Conservation (phyloP, 768 basidiomycete species). For the Hypholoma fasciculare region DNA sequence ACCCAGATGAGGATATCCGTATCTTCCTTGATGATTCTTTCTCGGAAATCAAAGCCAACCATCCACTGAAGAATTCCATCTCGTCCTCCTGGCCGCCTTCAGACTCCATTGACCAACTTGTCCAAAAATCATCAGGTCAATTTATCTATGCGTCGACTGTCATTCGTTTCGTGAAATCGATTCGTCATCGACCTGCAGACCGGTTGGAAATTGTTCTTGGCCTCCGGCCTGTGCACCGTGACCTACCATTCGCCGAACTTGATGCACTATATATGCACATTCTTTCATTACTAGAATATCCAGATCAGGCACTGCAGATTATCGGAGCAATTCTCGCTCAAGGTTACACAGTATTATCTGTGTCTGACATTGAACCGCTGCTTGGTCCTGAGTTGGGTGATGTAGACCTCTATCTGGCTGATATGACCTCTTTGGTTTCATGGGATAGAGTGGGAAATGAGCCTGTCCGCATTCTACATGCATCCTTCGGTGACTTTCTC, state of each 20-base stretch:
- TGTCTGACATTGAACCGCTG: too few relatives aligned
- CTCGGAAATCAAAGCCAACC: constrained; percentile 1
- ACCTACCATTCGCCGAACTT: constrained; percentile 4
- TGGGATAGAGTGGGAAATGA: too few relatives aligned
- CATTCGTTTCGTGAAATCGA: constrained; percentile 3
- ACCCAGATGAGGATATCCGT: constrained; percentile 2
- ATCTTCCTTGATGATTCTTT: constrained; percentile 1
- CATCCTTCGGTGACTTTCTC: constrained; percentile 12
- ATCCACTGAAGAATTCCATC: not conserved
- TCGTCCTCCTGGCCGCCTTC: not conserved
- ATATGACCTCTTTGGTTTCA: too few relatives aligned
- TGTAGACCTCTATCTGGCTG: too few relatives aligned
- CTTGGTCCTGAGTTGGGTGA: too few relatives aligned
- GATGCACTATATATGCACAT: constrained; percentile 10
- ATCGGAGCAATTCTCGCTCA: not conserved
- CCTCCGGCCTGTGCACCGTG: not conserved
- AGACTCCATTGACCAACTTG: not conserved
- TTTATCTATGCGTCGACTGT: constrained; percentile 17
- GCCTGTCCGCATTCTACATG: not conserved
- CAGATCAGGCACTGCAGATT: not conserved
- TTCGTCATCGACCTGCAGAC: not conserved
- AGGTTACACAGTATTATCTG: too few relatives aligned
- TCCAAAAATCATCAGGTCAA: constrained; percentile 11
- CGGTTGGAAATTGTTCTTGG: constrained; percentile 2
- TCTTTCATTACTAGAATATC: not conserved